These are phyloP conservation scores for Phytophthora aleatoria DNA, from an alignment of 352 stramenopile species.

Conservation along the genomic window DNA sequence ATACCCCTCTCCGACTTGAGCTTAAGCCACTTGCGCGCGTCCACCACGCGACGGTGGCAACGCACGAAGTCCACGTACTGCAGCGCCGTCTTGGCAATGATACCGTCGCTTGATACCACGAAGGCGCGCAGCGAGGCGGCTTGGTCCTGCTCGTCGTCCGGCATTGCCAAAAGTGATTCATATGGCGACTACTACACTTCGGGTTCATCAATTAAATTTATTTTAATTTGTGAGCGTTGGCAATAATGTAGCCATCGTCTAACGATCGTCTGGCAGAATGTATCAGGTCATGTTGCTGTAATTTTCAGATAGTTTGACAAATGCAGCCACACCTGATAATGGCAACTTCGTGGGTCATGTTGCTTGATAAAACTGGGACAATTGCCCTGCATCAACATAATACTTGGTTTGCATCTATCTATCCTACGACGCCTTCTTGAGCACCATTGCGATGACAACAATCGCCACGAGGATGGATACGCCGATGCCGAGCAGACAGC, in stretches of 20 bases:
- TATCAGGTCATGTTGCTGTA: slow-evolving; percentile 3
- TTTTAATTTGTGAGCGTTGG: no score
- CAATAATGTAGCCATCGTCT: slow-evolving; percentile 15
- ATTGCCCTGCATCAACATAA: slow-evolving; percentile 1
- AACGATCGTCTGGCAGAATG: neutral
- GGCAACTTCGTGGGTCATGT: no score
- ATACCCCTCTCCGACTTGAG: slow-evolving; percentile 51
- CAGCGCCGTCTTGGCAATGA: slow-evolving; percentile 57
- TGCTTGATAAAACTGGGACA: neutral
- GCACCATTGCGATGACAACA: slow-evolving; percentile 73
- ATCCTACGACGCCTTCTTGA: slow-evolving; percentile 38
- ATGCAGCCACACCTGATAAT: neutral
- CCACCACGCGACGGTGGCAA: slow-evolving; percentile 42
- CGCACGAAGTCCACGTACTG: slow-evolving; percentile 56
- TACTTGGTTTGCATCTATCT: neutral
- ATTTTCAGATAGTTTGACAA: slow-evolving; percentile 2
- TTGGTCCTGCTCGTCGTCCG: slow-evolving; percentile 16
- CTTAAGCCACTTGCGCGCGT: slow-evolving; percentile 43
- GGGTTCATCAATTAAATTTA: neutral
- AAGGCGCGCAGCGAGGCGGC: slow-evolving; percentile 44
- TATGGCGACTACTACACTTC: neutral
- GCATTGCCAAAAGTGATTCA: slow-evolving; percentile 4
- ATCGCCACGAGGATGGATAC: slow-evolving; percentile 83
- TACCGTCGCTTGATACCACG: slow-evolving; percentile 49
- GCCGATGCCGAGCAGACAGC: slow-evolving; percentile 82